A percentile compares a stretch with the other conserved stretches of the same genome.
These are phyloP conservation scores for Lachancea sp. DNA, from an alignment of 805 yeast species.

Conservation along the genomic window DNA sequence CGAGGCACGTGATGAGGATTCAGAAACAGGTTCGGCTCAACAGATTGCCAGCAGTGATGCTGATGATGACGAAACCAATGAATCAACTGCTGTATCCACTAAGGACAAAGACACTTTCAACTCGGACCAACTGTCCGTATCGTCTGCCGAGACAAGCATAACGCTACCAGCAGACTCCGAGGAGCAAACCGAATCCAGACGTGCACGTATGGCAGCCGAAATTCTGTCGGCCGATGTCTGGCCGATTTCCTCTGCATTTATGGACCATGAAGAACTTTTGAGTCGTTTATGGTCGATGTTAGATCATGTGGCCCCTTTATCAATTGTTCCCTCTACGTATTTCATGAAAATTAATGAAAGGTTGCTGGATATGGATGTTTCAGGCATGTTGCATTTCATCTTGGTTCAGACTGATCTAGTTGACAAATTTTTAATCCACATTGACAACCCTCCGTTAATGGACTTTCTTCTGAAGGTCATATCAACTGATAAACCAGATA, in stretches of 20 bases:
- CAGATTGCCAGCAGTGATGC: background rate
- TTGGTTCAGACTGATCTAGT: slow-evolving; percentile 64
- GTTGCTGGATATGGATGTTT: slow-evolving; percentile 80
- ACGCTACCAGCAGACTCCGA: slow-evolving; percentile 32
- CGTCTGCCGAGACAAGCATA: slow-evolving; percentile 31
- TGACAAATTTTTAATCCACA: slow-evolving; percentile 72
- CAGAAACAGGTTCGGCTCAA: background rate
- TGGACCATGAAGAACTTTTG: slow-evolving; percentile 63
- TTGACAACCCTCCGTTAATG: slow-evolving; percentile 91
- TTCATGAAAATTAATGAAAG: slow-evolving; percentile 91
- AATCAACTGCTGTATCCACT: slow-evolving; percentile 16
- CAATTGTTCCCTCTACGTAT: slow-evolving; percentile 74
- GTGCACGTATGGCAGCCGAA: slow-evolving; percentile 77
- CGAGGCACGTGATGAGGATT: background rate
- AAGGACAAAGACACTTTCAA: slow-evolving; percentile 13
- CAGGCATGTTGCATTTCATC: slow-evolving; percentile 66
- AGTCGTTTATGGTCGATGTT: slow-evolving; percentile 73
- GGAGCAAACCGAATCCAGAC: slow-evolving; percentile 34
- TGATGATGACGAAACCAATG: background rate
- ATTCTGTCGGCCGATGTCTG: slow-evolving; percentile 87
- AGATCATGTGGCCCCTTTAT: slow-evolving; percentile 58
- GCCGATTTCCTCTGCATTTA: slow-evolving; percentile 85
- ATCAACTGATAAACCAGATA: slow-evolving; percentile 86
- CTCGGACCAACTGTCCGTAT: slow-evolving; percentile 21
- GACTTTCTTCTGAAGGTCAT: slow-evolving; percentile 85